These are phyloP conservation scores for Ploettnerulaceae sp. DNA, from an alignment of 2,329 filamentous ascomycete species.

Conservation along the genomic window DNA sequence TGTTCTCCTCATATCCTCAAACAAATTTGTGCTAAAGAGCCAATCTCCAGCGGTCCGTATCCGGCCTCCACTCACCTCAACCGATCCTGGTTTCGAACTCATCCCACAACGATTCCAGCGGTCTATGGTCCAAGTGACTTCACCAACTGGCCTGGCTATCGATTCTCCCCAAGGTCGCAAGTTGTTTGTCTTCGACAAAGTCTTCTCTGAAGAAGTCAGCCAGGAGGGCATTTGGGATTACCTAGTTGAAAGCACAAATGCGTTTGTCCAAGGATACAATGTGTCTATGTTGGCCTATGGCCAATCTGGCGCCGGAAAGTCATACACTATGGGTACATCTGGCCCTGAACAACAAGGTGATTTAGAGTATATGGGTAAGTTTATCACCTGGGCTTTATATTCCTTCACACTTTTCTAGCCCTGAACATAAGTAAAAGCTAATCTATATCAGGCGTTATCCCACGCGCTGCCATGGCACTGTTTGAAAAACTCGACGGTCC, in stretches of 20 bases:
- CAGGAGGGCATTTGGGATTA: conserved; percentile 96
- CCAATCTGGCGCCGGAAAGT: conserved; percentile 96
- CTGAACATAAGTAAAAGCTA: conserved; percentile 19
- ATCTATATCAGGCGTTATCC: conserved; percentile 71
- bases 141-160: conserved; percentile 78
- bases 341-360: conserved; percentile 74
- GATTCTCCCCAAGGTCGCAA: conserved; percentile 91
- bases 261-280: conserved; percentile 96
- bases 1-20: not conserved
- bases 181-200: conserved; percentile 92
- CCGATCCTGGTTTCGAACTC: conserved; percentile 88
- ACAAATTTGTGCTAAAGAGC: conserved; percentile 12
- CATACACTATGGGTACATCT: conserved; percentile 97
- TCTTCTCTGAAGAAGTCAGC: conserved; percentile 76
- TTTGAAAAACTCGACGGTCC: conserved; percentile 78
- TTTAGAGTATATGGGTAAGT: conserved; percentile 70
- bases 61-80: conserved; percentile 75
- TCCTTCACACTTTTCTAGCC: too few species aligned
- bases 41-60: conserved; percentile 73
- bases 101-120: conserved; percentile 94
- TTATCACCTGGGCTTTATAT: not conserved
- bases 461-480: conserved; percentile 76
- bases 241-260: conserved; percentile 78
- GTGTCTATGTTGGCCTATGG: conserved; percentile 95
- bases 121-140: conserved; percentile 85